Evolutionary conservation across 352 stramenopile species (phyloP).

Genomic region (Phytophthora melonis): DNA sequence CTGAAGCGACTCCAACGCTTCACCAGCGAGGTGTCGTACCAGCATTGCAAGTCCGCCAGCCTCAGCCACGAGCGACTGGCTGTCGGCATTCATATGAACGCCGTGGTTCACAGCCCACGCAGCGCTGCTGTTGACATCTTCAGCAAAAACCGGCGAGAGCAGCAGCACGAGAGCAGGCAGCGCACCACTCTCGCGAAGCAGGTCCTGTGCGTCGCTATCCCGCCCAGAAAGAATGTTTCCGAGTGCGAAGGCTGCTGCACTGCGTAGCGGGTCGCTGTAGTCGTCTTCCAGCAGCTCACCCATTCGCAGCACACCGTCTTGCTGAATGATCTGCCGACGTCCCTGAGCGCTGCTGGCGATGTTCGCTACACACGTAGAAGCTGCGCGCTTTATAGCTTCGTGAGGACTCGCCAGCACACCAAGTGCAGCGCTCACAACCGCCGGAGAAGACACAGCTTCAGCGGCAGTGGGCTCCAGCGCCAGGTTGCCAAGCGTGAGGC

Average conservation of each 20-base stretch:
- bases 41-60: conserved; percentile 70
- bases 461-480: conserved; percentile 53
- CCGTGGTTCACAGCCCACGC: conserved; percentile 82
- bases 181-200: conserved; percentile 62
- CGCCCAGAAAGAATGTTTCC: conserved; percentile 72
- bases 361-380: conserved; percentile 61
- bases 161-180: conserved; percentile 70
- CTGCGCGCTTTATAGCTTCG: conserved; percentile 69
- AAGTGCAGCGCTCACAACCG: conserved; percentile 54
- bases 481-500: conserved; percentile 70
- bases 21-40: conserved; percentile 52
- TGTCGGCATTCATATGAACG: conserved; percentile 70
- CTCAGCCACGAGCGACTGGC: conserved; percentile 64
- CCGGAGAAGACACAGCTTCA: conserved; percentile 38
- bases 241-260: conserved; percentile 66
- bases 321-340: conserved; percentile 56
- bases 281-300: conserved; percentile 58
- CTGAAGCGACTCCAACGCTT: conserved; percentile 59
- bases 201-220: conserved; percentile 67
- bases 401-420: conserved; percentile 59
- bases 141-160: conserved; percentile 66
- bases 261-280: conserved; percentile 64
- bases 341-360: conserved; percentile 54
- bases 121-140: conserved; percentile 75
- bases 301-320: conserved; percentile 56